Percentiles rank a stretch among this genome's conserved stretches.
phyloP scores from a whole-genome alignment of 1,284 basidiomycete genomes.

The Ganoderma sinense region DNA sequence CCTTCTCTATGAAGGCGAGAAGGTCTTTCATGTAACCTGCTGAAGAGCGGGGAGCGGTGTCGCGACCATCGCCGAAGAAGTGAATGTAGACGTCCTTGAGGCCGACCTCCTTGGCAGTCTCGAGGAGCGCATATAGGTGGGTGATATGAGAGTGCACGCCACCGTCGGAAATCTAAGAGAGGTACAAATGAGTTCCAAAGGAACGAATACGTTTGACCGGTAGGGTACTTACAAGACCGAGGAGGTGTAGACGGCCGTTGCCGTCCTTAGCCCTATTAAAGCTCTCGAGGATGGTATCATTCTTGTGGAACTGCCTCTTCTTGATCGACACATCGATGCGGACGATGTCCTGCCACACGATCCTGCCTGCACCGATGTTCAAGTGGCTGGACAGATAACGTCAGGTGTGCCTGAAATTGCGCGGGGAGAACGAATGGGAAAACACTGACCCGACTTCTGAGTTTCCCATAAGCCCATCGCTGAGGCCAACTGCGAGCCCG shows the following conservation, averaged over 20 bases:
- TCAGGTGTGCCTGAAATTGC: conserved; percentile 9
- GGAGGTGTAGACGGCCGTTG: conserved; percentile 82
- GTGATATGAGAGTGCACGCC: conserved; percentile 94
- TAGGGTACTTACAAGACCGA: conserved; percentile 74
- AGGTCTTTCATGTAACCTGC: conserved; percentile 79
- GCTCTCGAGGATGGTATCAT: conserved; percentile 72
- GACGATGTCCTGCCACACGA: conserved; percentile 96
- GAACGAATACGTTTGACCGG: conserved; percentile 9
- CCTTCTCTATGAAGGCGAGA: conserved; percentile 78
- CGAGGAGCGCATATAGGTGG: conserved; percentile 87
- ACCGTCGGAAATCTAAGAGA: conserved; percentile 80
- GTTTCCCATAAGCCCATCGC: conserved; percentile 94
- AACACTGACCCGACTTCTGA: conserved; percentile 87
- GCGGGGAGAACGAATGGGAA: background rate
- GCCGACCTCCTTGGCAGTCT: conserved; percentile 84
- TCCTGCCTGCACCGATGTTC: conserved; percentile 91
- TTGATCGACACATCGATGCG: conserved; percentile 91
- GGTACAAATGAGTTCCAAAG: background rate
- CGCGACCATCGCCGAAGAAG: conserved; percentile 91
- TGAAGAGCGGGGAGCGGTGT: conserved; percentile 87
- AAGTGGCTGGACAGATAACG: conserved; percentile 66
- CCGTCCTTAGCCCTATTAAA: conserved; percentile 82
- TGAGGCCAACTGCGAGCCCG: conserved; percentile 87
- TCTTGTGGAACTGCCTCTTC: conserved; percentile 87
- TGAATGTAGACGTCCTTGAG: conserved; percentile 89